phyloP scores from a whole-genome alignment of 768 basidiomycete genomes.

The Leccinellum rugosiceps region DNA sequence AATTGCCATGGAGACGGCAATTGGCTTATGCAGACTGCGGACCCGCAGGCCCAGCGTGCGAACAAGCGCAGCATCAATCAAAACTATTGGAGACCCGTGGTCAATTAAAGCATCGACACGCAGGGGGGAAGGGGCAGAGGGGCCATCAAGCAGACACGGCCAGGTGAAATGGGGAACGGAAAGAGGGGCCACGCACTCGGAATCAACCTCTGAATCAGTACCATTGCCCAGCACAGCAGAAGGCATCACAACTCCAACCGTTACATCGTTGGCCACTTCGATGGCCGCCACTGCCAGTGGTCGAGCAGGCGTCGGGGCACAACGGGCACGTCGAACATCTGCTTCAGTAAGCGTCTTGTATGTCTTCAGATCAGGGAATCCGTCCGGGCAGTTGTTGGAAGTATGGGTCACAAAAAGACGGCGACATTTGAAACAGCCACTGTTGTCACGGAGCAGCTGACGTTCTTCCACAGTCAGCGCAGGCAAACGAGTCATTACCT shows the following conservation, averaged over 20 bases:
- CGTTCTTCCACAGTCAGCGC: conserved; percentile 6
- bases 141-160: conserved; percentile 10
- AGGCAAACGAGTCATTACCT: not conserved
- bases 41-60: not conserved
- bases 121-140: not conserved
- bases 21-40: not conserved
- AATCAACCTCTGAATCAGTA: not conserved
- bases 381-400: not conserved
- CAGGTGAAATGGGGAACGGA: conserved; percentile 9
- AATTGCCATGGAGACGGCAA: not conserved
- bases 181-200: conserved; percentile 6
- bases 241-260: not conserved
- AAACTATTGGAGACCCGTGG: conserved; percentile 28
- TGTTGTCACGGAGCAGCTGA: conserved; percentile 5
- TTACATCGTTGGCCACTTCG: not conserved
- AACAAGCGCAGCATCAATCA: conserved; percentile 29
- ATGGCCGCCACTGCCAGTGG: not conserved
- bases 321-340: too few species aligned
- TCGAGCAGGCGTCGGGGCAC: not conserved
- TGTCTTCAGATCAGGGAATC: not conserved
- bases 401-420: not conserved
- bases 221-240: not conserved
- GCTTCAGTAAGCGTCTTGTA: not conserved
- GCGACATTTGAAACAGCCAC: conserved; percentile 29
- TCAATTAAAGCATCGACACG: conserved; percentile 24